Base-by-base conservation (phyloP, 176 grass and related monocot species). In the Zoysia pacifica region DNA sequence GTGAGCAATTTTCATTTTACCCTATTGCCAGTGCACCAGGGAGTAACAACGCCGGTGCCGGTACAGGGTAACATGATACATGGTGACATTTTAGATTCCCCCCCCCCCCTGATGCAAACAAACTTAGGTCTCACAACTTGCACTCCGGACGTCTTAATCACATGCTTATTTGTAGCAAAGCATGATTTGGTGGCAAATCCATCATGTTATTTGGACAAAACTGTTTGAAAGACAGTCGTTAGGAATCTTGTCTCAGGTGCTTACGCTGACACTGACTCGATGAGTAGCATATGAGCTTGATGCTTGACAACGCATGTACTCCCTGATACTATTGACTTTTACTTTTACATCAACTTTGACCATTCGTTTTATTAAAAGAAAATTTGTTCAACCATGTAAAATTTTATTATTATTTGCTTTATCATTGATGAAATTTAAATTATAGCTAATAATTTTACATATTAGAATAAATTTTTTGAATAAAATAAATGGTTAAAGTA, bases 221-320 rank as follows among this genome's bases (percentile, higher is more conserved):
- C 46, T 64, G 55, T 51, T 71, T 7, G 11, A 52, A 37, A 74
- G 48, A 74, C 53, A 35, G 54, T 6, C 2, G 36, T 45, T 74
- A 53, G 48, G 60, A 74, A 74, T 46, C 48, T 53, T 66, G 70
- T 66, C 60, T 46, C 70, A 55, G 39, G 36, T 66, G 59, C 13
- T 82, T 74, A 72, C 18, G 64, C 19, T 74, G 60, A 65, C 59
- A 74, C 48, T 44, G 69, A 73, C 70, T 51, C 11, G 11, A 39
- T 28, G 11, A 64, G 19, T 73, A 20, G 28, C 28, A 7, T 36
- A 36, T 42, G 10, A 39, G 11, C 47, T 65, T 61, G 41, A 16
- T 52, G 65, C 15, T 11, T 20, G n/a, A 62, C 53, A 55, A 55
- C 53, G 18, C 53, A 28, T 28, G 28, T 28, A 28, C 28, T 28